A percentile compares a stretch with the other conserved stretches of the same genome.
phyloP scores from a whole-genome alignment of 2,329 filamentous ascomycete species.

The Teratosphaeria viscida region DNA sequence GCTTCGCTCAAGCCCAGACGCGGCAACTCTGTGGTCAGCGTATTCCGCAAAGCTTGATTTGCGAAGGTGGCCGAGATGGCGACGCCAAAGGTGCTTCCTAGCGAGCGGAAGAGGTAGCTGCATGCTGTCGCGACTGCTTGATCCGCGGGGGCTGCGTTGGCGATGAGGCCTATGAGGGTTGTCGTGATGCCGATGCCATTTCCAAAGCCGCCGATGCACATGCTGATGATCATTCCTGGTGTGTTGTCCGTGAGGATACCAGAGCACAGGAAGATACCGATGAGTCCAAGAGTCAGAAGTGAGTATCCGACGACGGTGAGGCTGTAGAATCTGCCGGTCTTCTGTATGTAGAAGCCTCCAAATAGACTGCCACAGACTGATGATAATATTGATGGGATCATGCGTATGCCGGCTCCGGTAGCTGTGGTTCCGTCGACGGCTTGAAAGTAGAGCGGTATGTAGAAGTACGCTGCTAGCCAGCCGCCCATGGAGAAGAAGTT shows the following conservation, averaged over 20 bases:
- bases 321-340: conserved; percentile 61
- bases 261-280: conserved; percentile 47
- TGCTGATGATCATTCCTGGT: conserved; percentile 45
- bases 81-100: conserved; percentile 56
- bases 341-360: conserved; percentile 57
- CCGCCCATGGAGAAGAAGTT: conserved; percentile 63
- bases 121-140: conserved; percentile 68
- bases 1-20: conserved; percentile 36
- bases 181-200: conserved; percentile 44
- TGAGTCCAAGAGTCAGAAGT: conserved; percentile 43
- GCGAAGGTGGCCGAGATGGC: conserved; percentile 62
- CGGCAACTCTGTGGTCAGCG: conserved; percentile 44
- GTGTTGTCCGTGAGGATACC: conserved; percentile 43
- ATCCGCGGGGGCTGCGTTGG: conserved; percentile 56
- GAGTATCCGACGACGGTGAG: conserved; percentile 51
- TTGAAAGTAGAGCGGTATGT: conserved; percentile 70
- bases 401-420: conserved; percentile 51
- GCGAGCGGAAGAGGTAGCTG: conserved; percentile 68
- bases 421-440: conserved; percentile 56
- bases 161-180: conserved; percentile 44
- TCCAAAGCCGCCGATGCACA: conserved; percentile 44
- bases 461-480: conserved; percentile 54
- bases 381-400: conserved; percentile 55
- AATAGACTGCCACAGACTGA: conserved; percentile 55
- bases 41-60: conserved; percentile 54